Percentiles rank a stretch among this genome's conserved stretches.
Evolutionary conservation across 176 grass and related monocot genomes (phyloP).

Genomic region (Bonia amplexicaulis): DNA sequence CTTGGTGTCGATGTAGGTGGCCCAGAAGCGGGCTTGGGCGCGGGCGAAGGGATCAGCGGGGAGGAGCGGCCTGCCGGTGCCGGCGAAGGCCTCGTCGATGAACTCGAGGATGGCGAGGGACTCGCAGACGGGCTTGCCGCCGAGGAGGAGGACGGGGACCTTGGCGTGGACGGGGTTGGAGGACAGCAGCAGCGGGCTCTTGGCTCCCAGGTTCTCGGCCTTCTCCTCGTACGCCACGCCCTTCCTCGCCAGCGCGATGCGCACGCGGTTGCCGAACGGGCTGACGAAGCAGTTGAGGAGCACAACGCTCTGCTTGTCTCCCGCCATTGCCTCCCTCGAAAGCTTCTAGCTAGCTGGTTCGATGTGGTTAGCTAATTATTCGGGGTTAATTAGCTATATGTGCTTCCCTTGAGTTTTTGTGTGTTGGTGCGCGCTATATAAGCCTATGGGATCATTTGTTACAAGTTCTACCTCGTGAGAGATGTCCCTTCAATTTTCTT

Average conservation of each 20-base stretch:
- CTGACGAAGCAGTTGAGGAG: slow-evolving; percentile 66
- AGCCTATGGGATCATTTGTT: background rate
- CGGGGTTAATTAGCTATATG: background rate
- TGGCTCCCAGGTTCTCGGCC: slow-evolving; percentile 41
- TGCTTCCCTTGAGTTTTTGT: background rate
- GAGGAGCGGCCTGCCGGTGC: slow-evolving; percentile 26
- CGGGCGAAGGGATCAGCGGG: slow-evolving; percentile 40
- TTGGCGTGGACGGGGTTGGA: slow-evolving; percentile 63
- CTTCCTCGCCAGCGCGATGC: slow-evolving; percentile 58
- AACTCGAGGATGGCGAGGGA: slow-evolving; percentile 58
- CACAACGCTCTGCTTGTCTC: slow-evolving; percentile 1
- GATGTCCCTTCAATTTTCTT: background rate
- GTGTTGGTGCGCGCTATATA: background rate
- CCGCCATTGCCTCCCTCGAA: slow-evolving; percentile 27
- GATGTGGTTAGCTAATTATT: background rate
- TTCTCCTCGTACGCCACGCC: slow-evolving; percentile 65
- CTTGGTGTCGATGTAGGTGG: slow-evolving; percentile 52
- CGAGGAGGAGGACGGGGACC: slow-evolving; percentile 61
- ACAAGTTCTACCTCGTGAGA: background rate
- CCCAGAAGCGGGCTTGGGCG: slow-evolving; percentile 59
- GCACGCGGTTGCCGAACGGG: slow-evolving; percentile 50
- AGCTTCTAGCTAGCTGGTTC: background rate
- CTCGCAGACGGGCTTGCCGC: slow-evolving; percentile 50
- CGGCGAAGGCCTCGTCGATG: slow-evolving; percentile 51
- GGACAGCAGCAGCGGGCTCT: slow-evolving; percentile 61